phyloP scores from a whole-genome alignment of 768 basidiomycete species.

The Crucibulum laeve region DNA sequence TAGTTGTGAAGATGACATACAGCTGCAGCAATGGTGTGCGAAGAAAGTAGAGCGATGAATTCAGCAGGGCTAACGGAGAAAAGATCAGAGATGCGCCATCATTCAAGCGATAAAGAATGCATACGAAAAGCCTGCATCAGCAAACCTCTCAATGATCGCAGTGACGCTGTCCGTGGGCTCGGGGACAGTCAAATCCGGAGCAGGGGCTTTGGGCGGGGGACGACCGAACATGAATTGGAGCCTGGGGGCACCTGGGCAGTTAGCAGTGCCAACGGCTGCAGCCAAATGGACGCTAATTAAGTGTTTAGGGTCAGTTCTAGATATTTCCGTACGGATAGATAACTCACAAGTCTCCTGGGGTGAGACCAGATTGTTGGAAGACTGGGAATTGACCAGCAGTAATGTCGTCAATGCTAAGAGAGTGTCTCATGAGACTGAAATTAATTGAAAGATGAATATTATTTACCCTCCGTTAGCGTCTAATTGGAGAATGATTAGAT shows the following conservation, averaged over 20 bases:
- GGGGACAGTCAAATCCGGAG: constrained; percentile 18
- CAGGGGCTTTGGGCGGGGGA: constrained; percentile 14
- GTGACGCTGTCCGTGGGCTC: constrained; percentile 19
- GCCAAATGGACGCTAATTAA: constrained; percentile 16
- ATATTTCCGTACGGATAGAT: neutral
- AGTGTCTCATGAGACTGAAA: neutral
- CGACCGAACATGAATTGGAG: constrained; percentile 25
- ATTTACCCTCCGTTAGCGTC: constrained; percentile 14
- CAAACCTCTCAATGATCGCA: constrained; percentile 17
- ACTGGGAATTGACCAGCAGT: constrained; percentile 11
- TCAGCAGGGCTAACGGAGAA: constrained; percentile 14
- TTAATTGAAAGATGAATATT: constrained; percentile 1
- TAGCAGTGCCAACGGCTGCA: constrained; percentile 21
- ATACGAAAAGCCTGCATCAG: constrained; percentile 23
- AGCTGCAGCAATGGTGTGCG: constrained; percentile 20
- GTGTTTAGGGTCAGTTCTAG: neutral
- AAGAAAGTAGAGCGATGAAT: constrained; percentile 17
- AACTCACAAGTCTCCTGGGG: constrained; percentile 18
- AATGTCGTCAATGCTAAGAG: constrained; percentile 12
- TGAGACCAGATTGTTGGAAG: constrained; percentile 10
- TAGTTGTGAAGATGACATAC: constrained; percentile 4
- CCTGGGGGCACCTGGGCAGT: constrained; percentile 31
- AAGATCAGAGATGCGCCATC: too few species aligned
- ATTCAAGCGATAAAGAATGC: too few species aligned
- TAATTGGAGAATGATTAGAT: constrained; percentile 9